phyloP scores from a whole-genome alignment of 2,329 filamentous ascomycete species.

The Aspergillus sergii region DNA sequence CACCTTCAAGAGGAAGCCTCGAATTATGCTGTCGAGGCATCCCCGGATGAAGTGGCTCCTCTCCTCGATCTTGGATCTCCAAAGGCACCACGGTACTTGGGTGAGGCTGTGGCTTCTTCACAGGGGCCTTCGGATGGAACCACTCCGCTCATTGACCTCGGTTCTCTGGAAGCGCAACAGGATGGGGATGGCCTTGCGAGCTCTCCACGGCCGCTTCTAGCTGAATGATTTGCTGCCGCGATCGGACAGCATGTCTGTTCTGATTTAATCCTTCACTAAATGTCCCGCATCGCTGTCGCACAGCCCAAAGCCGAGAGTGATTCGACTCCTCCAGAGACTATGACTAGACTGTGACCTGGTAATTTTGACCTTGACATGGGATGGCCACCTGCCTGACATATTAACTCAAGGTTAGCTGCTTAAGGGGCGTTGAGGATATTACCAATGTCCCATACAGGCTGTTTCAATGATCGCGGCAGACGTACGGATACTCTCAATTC shows the following conservation, averaged over 20 bases:
- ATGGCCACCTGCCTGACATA: background rate
- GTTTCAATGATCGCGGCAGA: no score
- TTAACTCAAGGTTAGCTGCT: background rate
- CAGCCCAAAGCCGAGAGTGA: background rate
- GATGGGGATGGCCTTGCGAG: background rate
- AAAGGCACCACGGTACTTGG: background rate
- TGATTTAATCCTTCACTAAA: background rate
- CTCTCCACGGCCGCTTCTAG: background rate
- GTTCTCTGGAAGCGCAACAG: background rate
- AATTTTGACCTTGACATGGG: background rate
- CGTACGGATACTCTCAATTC: no score
- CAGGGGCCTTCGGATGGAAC: background rate
- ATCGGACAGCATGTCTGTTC: background rate
- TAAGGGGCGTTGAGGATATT: no score
- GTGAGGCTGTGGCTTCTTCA: background rate
- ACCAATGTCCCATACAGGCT: no score
- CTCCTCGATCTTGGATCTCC: background rate
- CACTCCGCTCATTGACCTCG: background rate
- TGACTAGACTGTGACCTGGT: background rate
- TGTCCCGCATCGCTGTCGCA: background rate
- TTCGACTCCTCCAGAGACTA: background rate
- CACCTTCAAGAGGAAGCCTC: background rate
- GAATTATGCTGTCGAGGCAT: background rate
- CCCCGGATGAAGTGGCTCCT: background rate
- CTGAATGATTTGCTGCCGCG: background rate